Evolutionary conservation across 345 rosid genomes (phyloP).

Genomic region (Aegle marmelos): DNA sequence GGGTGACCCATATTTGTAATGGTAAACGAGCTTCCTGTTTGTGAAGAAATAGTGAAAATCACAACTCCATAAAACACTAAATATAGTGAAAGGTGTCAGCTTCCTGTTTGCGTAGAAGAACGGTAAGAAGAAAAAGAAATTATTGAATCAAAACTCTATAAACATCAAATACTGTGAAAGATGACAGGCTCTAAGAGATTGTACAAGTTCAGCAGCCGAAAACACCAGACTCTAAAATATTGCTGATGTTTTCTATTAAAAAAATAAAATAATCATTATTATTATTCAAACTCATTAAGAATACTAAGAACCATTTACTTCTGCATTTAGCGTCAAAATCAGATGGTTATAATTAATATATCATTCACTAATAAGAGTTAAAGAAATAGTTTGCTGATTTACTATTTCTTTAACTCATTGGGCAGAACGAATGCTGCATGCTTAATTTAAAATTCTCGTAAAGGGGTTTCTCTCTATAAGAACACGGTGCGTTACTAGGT

Average conservation of each 20-base stretch:
- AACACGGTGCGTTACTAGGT: no score
- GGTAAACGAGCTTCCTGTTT: constrained; percentile 86
- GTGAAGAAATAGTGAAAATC: not conserved
- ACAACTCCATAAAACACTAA: not conserved
- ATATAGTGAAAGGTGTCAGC: constrained; percentile 12
- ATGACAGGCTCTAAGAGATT: not conserved
- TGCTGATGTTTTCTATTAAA: not conserved
- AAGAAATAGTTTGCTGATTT: no score
- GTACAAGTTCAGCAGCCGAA: not conserved
- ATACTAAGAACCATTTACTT: not conserved
- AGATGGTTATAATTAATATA: not conserved
- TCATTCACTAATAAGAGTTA: no score
- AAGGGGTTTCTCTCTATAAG: no score
- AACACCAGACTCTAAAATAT: not conserved
- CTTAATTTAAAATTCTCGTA: not conserved
- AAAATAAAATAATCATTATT: no score
- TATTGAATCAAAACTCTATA: not conserved
- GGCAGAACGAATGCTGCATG: not conserved
- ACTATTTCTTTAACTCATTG: no score
- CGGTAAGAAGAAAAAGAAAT: not conserved
- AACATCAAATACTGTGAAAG: not conserved
- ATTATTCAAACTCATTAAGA: not conserved
- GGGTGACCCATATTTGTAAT: constrained; percentile 78
- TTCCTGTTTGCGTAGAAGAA: constrained; percentile 42
- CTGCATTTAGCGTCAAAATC: not conserved